Evolutionary conservation across 208 protist genomes (phyloP).

Genomic region (Crithidia thermophila): DNA sequence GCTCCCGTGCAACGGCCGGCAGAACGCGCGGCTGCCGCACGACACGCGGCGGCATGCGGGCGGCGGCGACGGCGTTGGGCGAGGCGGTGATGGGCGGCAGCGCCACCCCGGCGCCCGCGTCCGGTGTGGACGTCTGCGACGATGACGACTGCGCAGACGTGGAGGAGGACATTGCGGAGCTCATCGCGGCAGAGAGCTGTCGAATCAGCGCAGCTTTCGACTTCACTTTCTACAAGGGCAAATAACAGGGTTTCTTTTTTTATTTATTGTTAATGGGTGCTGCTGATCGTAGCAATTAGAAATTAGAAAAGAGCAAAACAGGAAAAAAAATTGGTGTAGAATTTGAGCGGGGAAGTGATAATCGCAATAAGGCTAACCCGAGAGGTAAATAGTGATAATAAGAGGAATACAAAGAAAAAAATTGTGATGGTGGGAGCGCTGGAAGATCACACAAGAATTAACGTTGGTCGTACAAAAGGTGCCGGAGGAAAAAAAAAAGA

Average conservation of each 20-base stretch:
- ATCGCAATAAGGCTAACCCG: too few relatives aligned
- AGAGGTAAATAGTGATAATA: too few relatives aligned
- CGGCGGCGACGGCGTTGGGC: neutral
- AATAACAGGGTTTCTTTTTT: neutral
- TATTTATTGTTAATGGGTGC: too few relatives aligned
- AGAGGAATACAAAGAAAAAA: too few relatives aligned
- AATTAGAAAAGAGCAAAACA: too few relatives aligned
- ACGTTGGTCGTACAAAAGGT: too few relatives aligned
- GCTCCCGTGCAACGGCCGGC: slow-evolving; percentile 17
- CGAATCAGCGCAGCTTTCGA: slow-evolving; percentile 28
- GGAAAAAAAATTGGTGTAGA: too few relatives aligned
- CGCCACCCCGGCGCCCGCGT: neutral
- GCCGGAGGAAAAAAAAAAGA: too few relatives aligned
- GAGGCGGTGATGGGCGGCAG: slow-evolving; percentile 16
- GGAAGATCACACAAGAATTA: too few relatives aligned
- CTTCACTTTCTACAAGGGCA: slow-evolving; percentile 22
- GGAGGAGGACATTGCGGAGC: neutral
- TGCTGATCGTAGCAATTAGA: too few relatives aligned
- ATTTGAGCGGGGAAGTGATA: too few relatives aligned
- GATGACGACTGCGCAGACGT: slow-evolving; percentile 2
- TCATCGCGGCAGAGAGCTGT: slow-evolving; percentile 33
- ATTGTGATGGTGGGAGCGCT: too few relatives aligned
- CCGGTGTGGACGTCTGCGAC: slow-evolving; percentile 8
- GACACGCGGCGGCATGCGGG: slow-evolving; percentile 10
- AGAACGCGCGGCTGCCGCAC: slow-evolving; percentile 29